These are phyloP conservation scores for Beverwykella pulmonaria DNA, from an alignment of 495 filamentous ascomycete species.

Conservation along the genomic window DNA sequence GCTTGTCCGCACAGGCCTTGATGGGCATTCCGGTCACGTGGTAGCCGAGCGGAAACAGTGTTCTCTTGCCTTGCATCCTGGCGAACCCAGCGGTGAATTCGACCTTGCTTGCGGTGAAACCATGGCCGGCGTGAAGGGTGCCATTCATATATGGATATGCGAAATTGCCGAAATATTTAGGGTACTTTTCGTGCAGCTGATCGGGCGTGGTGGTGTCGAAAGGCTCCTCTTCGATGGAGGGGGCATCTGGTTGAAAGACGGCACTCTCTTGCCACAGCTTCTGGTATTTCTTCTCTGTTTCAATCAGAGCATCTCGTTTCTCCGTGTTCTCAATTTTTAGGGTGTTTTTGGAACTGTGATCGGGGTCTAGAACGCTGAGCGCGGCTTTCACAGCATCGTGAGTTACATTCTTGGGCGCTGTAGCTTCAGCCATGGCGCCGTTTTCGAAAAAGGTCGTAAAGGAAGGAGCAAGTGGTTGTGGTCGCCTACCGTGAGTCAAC, in stretches of 20 bases:
- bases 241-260: conserved; percentile 84
- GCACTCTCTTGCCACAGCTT: conserved; percentile 74
- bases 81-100: conserved; percentile 85
- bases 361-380: conserved; percentile 61
- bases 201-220: conserved; percentile 66
- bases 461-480: neutral
- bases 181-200: conserved; percentile 75
- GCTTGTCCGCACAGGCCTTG: conserved; percentile 95
- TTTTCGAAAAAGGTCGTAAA: neutral
- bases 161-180: conserved; percentile 75
- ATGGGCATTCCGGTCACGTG: conserved; percentile 99
- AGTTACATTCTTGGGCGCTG: conserved; percentile 5
- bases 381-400: conserved; percentile 57
- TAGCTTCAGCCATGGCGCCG: conserved; percentile 16
- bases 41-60: conserved; percentile 87
- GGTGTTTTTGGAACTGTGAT: conserved; percentile 65
- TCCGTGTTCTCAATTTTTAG: conserved; percentile 81
- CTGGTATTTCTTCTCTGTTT: conserved; percentile 92
- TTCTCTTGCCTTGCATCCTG: conserved; percentile 84
- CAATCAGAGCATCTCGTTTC: conserved; percentile 85
- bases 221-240: conserved; percentile 72
- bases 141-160: conserved; percentile 92
- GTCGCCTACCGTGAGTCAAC: neutral
- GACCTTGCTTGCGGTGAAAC: conserved; percentile 84
- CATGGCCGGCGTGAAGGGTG: conserved; percentile 87